A percentile compares a stretch with the other conserved stretches of the same genome.
phyloP scores from a whole-genome alignment of 139 green algal species.

The Coelastrella sp. region DNA sequence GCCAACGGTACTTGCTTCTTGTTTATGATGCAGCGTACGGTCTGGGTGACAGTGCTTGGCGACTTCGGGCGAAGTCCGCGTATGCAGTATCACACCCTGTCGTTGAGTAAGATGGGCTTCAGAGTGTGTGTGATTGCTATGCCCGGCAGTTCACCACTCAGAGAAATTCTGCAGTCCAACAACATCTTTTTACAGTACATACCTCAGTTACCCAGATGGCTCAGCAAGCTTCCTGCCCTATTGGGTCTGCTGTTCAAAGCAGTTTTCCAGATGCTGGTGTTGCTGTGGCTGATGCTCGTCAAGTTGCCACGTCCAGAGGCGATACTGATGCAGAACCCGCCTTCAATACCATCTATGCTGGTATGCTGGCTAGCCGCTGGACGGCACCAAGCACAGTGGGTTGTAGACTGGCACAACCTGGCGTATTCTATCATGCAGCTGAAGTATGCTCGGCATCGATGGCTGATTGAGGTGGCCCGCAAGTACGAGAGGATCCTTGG shows the following conservation, averaged over 20 bases:
- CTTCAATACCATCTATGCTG: constrained; percentile 88
- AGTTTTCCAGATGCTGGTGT: constrained; percentile 63
- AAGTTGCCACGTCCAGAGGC: constrained; percentile 59
- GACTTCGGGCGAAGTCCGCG: constrained; percentile 95
- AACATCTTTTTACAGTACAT: constrained; percentile 23
- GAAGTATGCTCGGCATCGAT: constrained; percentile 47
- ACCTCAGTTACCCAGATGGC: neutral
- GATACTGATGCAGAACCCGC: constrained; percentile 91
- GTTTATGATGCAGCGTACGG: constrained; percentile 1
- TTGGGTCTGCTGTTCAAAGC: constrained; percentile 79
- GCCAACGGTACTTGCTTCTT: too few species aligned
- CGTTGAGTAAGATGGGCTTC: constrained; percentile 69
- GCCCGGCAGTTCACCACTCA: constrained; percentile 61
- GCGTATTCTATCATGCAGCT: constrained; percentile 91
- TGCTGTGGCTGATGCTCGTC: constrained; percentile 77
- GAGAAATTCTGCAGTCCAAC: constrained; percentile 48
- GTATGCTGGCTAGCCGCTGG: constrained; percentile 76
- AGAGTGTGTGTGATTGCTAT: constrained; percentile 78
- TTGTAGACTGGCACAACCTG: constrained; percentile 99
- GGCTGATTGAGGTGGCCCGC: constrained; percentile 69
- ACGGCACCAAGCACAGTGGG: constrained; percentile 71
- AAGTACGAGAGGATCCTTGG: constrained; percentile 78
- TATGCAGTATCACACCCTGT: constrained; percentile 96
- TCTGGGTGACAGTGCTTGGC: constrained; percentile 95
- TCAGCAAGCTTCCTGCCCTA: constrained; percentile 61